These are phyloP conservation scores for Salix udensis DNA, from an alignment of 345 rosid species.

Conservation along the genomic window DNA sequence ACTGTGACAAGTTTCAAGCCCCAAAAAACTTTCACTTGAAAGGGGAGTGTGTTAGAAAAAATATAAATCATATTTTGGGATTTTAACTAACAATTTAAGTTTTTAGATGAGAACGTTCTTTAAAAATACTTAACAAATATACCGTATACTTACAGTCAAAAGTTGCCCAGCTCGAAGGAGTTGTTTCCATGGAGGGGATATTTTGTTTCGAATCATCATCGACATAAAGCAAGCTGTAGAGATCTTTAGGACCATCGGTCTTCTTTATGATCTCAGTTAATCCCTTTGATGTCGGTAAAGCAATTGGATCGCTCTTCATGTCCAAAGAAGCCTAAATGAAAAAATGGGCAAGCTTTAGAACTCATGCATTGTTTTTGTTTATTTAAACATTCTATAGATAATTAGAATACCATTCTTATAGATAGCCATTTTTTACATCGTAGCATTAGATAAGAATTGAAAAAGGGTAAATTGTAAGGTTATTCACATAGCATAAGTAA, in stretches of 20 bases:
- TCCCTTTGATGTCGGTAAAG: conserved; percentile 20
- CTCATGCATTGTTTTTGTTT: too few relatives aligned
- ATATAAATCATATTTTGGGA: too few relatives aligned
- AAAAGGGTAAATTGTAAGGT: too few relatives aligned
- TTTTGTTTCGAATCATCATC: conserved; percentile 11
- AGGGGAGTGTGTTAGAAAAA: too few relatives aligned
- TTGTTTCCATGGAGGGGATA: background rate
- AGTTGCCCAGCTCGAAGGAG: conserved; percentile 60
- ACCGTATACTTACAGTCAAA: conserved; percentile 48
- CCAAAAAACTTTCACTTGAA: too few relatives aligned
- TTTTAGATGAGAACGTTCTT: too few relatives aligned
- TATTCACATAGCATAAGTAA: too few relatives aligned
- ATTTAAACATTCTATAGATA: background rate
- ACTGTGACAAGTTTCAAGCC: too few relatives aligned
- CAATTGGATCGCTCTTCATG: conserved; percentile 31
- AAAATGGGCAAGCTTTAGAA: background rate
- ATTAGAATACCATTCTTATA: background rate
- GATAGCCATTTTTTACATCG: too few relatives aligned
- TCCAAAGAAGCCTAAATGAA: conserved; percentile 47
- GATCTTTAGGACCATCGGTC: conserved; percentile 6
- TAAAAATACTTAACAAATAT: background rate
- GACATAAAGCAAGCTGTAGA: conserved; percentile 18
- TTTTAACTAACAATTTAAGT: too few relatives aligned
- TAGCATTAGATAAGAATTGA: too few relatives aligned
- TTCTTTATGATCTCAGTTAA: background rate